phyloP scores from a whole-genome alignment of 495 filamentous ascomycete species.

The Tuber microsphaerosporum region DNA sequence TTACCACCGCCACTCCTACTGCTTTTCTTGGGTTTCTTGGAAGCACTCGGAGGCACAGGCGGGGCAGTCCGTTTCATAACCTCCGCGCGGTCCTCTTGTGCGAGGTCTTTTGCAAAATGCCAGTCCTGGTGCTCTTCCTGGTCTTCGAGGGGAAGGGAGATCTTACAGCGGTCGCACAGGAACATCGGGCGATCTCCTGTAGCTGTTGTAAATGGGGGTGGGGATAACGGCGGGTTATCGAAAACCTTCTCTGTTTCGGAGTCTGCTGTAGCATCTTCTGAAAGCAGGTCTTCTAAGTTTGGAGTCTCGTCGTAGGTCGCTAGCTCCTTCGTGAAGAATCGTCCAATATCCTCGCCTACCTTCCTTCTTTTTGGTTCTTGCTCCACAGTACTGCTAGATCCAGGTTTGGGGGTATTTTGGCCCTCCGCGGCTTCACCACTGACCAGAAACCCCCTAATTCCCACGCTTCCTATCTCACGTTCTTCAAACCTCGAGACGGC shows the following conservation, averaged over 20 bases:
- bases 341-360: conserved; percentile 51
- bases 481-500: conserved; percentile 89
- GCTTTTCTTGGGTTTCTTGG: conserved; percentile 42
- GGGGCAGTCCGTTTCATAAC: conserved; percentile 15
- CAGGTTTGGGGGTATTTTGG: conserved; percentile 30
- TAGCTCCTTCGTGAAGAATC: conserved; percentile 49
- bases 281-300: conserved; percentile 19
- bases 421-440: conserved; percentile 67
- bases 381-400: conserved; percentile 22
- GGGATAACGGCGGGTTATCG: conserved; percentile 31
- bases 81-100: conserved; percentile 40
- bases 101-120: conserved; percentile 88
- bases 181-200: not conserved
- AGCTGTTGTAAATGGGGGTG: not conserved
- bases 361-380: conserved; percentile 51
- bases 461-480: conserved; percentile 69
- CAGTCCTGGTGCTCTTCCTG: conserved; percentile 82
- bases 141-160: conserved; percentile 50
- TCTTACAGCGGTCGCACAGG: conserved; percentile 52
- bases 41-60: conserved; percentile 36
- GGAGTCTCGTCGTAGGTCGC: conserved; percentile 20
- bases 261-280: conserved; percentile 26
- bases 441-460: conserved; percentile 76
- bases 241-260: conserved; percentile 42
- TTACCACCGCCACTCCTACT: conserved; percentile 39